Evolutionary conservation across 306 rosid species (phyloP), one percentile per base, ranked within the genome.

Genomic region (Nissolia schottii): DNA sequence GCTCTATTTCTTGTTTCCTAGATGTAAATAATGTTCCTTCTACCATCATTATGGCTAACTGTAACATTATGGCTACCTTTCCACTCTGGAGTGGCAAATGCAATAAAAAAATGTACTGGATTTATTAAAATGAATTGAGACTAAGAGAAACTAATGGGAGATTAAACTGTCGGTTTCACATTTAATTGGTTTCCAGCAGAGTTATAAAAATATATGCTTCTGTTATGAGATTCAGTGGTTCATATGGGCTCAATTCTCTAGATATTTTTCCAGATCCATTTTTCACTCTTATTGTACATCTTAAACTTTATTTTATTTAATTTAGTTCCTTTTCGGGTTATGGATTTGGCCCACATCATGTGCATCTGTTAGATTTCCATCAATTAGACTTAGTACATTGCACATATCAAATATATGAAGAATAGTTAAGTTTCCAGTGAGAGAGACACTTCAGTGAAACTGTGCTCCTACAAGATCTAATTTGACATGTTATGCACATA

Each of bases 271-370:
- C 68, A 75, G 87, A 79, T 79, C 79, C 46, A 71, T 35, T 65
- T 10, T 54, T 31, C 73, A 53, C 74, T 19, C 62, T 13, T 38
- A 67, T 18, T 13, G 54, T 75, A 79, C 79, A 45, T 31, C 59
- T 50, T 31, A 38, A 56, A 55, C 53, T 54, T 37, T 43, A 16
- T 32, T 24, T 35, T 11, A 57, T n/a, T n/a, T 24, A 61, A 50
- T 35, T 62, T 28, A 46, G 66, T 40, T 70, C 67, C 76, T 37
- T n/a, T n/a, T 64, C 53, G 23, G 15, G 28, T 22, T 70, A 28
- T 43, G 43, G 37, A 77, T 50, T 75, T 75, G 86, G 73, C 81
- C 86, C 86, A 83, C 86, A 75, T 79, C 86, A 83, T 79, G 81
- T 83, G 86, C 70, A 68, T 11, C 55, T 70, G 71, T 64, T 79